phyloP scores from a whole-genome alignment of 257 asterid species.

The Penstemon barbatus region DNA sequence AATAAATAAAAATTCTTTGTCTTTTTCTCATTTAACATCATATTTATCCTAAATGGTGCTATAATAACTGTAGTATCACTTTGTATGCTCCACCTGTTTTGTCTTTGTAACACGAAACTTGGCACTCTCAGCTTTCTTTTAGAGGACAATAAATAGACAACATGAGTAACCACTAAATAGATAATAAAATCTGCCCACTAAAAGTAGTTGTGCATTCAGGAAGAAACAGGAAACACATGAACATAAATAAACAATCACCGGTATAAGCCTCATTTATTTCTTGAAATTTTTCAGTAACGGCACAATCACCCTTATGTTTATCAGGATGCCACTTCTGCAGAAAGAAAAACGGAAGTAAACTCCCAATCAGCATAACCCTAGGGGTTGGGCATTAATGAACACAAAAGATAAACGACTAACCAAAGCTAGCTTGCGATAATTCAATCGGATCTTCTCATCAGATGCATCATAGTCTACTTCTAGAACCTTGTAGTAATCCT shows the following conservation, averaged over 20 bases:
- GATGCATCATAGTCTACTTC: slow-evolving; percentile 73
- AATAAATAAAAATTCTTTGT: background rate
- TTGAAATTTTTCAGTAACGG: slow-evolving; percentile 60
- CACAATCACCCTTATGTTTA: slow-evolving; percentile 52
- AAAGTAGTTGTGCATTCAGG: background rate
- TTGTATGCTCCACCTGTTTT: background rate
- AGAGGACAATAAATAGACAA: background rate
- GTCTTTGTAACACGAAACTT: background rate
- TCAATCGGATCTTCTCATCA: slow-evolving; percentile 61
- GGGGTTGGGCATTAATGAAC: background rate
- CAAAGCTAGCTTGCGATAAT: slow-evolving; percentile 68
- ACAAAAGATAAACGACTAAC: slow-evolving; percentile 39
- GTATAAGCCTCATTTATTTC: slow-evolving; percentile 66
- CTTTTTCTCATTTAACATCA: background rate
- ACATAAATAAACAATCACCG: slow-evolving; percentile 37
- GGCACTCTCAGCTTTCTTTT: slow-evolving; percentile 6
- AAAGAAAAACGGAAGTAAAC: slow-evolving; percentile 19
- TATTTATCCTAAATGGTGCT: background rate
- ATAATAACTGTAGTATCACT: background rate
- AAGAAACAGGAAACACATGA: background rate
- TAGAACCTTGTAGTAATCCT: slow-evolving; percentile 70
- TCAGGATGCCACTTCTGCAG: slow-evolving; percentile 85
- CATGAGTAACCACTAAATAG: background rate
- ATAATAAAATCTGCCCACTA: background rate
- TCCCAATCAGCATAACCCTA: slow-evolving; percentile 3